These are phyloP conservation scores for Thielaviopsis populi DNA, from an alignment of 2,329 filamentous ascomycete genomes.

Conservation along the genomic window DNA sequence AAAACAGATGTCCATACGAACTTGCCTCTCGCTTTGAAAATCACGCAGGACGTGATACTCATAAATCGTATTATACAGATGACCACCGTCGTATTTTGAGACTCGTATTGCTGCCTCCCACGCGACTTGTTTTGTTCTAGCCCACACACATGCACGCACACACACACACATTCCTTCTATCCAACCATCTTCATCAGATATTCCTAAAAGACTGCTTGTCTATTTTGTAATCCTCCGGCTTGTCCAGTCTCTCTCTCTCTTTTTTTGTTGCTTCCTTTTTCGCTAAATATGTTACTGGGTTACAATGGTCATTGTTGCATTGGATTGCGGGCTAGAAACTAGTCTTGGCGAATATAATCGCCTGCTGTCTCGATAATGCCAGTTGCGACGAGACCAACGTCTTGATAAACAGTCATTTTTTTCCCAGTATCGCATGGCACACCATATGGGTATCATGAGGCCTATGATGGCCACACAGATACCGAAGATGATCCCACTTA, in stretches of 20 bases:
- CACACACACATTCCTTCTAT: not conserved
- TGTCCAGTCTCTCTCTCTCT: not conserved
- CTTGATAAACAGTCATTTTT: constrained; percentile 1
- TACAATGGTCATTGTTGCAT: not conserved
- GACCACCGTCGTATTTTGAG: not conserved
- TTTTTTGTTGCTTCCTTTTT: not conserved
- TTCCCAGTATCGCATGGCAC: constrained; percentile 10
- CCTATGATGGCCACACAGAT: constrained; percentile 8
- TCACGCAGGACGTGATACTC: not conserved
- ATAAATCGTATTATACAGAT: not conserved
- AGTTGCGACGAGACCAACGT: not conserved
- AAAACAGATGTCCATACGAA: too few relatives aligned
- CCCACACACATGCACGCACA: too few relatives aligned
- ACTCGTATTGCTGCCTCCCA: not conserved
- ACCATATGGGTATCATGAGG: constrained; percentile 5
- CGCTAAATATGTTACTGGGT: not conserved
- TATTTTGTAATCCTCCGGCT: too few relatives aligned
- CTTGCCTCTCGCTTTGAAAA: too few relatives aligned
- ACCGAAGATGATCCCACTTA: constrained; percentile 13
- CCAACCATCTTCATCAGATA: not conserved
- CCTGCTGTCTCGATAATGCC: constrained; percentile 2
- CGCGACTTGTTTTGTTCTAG: not conserved
- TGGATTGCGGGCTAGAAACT: not conserved
- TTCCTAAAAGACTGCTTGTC: not conserved
- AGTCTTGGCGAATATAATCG: constrained; percentile 3